Base-by-base conservation (phyloP, 2,329 filamentous ascomycete genomes). In the Didymellaceae sp. region DNA sequence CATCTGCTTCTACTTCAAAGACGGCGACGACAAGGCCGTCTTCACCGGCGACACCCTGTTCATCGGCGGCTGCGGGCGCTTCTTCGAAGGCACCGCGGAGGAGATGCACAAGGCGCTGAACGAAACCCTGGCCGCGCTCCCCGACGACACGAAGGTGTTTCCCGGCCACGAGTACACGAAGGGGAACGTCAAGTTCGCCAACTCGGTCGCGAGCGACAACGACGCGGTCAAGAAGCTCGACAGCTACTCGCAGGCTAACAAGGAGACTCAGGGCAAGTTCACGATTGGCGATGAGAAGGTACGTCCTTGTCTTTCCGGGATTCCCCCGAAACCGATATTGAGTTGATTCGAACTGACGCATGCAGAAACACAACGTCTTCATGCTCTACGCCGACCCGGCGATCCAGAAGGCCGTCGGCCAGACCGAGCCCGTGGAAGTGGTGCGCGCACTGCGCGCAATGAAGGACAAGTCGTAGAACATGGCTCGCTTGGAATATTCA, bases 131-230 rank as follows among this genome's bases (percentile, higher is more conserved):
- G 90, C 84, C 2, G 76, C 84, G 5, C 77, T 99, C 47, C 93
- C 94, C 0, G 88, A 96, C 62, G 91, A 97, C 64, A 97, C 94
- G 1, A 88, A 88, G 58, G 90, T 99, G 58, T 99, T 90, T 70
- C 92, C 93, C 14, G 94, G 94, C 4, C 94, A 99, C 67, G 94
- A 97, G 74, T 99, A 99, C 77, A 99, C 94, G n/a, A 96, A 94
- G 75, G 83, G 88, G 42, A 99, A 99, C 68, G 91, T 94, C 66
- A 91, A 91, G 71, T 99, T 99, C 69, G 87, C 85, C 38, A 77
- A 88, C 52, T 88, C 87, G 2, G 88, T 97, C 13, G 78, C 88
- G 47, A 31, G 13, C n/a, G 85, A 90, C 65, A 88, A 83, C 32
- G 86, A 89, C 39, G 85, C 71, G 0, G 65, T 97, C 56, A 86